Evolutionary conservation across 2,329 filamentous ascomycete species (phyloP), one percentile per base, ranked within the genome.

Genomic region (Piedraia hortae): DNA sequence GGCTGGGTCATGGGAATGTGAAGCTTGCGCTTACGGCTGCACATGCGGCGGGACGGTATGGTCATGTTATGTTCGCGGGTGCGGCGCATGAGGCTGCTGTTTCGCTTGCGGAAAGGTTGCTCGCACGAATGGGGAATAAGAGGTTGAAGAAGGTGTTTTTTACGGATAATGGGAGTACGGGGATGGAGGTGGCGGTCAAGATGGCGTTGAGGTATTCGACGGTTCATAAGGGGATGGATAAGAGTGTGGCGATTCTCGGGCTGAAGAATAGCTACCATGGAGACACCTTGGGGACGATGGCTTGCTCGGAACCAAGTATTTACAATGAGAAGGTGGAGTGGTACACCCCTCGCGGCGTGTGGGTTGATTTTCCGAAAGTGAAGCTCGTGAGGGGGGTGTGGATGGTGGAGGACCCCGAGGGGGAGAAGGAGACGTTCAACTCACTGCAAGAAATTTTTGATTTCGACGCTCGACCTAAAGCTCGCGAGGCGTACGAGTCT

Each of bases 211-310:
- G 71, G 4, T 73, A 73, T 0, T 48, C 8, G 3, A 18, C 24
- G 5, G 10, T 24, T 4, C 24, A 28, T 10, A 25, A 27, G 20
- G 21, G 23, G 2, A 29, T 27, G 29, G 27, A 16, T 18, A 31
- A 24, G 21, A 42, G 57, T 5, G 51, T 80, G 6, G 61, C 61
- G 3, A 60, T 85, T 2, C 40, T 88, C 3, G 75, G 75, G 0
- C 47, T 88, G 6, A 72, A 68, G 37, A 73, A 73, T 0, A 72
- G 69, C 31, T 88, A 88, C 34, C 77, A 88, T 34, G 77, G 75
- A 2, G 77, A 88, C 36, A 88, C 75, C 0, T 78, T 88, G 20
- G 75, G 75, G 0, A 73, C 72, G 0, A 85, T 88, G 77, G 74
- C 85, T 40, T 72, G 65, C 23, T 64, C 71, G 0, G 73, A 85